phyloP scores from a whole-genome alignment of 1,139 yeast species.

The Blastobotrys apis region DNA sequence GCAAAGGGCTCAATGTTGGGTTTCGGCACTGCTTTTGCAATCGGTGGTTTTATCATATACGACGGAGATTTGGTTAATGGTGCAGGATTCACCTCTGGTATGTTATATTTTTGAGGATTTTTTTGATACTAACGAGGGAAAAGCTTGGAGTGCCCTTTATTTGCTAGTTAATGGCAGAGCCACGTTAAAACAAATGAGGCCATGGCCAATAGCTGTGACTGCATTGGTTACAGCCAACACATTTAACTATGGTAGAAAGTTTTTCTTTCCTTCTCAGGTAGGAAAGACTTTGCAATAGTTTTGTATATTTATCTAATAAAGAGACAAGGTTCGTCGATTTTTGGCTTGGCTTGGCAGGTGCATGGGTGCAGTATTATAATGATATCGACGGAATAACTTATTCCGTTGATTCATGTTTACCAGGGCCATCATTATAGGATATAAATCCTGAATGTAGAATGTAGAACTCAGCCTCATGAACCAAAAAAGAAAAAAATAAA shows the following conservation, averaged over 20 bases:
- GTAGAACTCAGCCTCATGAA: too few species aligned
- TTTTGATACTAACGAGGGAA: not conserved
- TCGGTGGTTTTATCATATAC: conserved; percentile 72
- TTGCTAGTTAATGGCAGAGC: conserved; percentile 68
- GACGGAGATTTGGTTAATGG: conserved; percentile 85
- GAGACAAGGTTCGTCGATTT: too few species aligned
- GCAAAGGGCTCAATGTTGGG: conserved; percentile 44
- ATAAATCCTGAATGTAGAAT: too few species aligned
- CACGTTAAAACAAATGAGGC: conserved; percentile 44
- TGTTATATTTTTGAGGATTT: not conserved
- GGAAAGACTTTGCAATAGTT: not conserved
- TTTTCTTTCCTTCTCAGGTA: conserved; percentile 40
- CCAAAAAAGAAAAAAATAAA: too few species aligned
- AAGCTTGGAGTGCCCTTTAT: conserved; percentile 81
- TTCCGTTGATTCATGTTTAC: too few species aligned
- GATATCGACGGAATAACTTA: too few species aligned
- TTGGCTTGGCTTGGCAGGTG: too few species aligned
- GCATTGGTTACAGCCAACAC: conserved; percentile 61
- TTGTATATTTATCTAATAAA: not conserved
- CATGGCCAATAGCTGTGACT: conserved; percentile 59
- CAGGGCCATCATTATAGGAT: too few species aligned
- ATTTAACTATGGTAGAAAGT: conserved; percentile 63
- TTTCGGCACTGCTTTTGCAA: conserved; percentile 67
- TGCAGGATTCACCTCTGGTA: conserved; percentile 64
- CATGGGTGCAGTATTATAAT: too few species aligned